Percentiles rank a stretch among this genome's conserved stretches.
Conservation (phyloP, 495 filamentous ascomycete species). For the Terfezia claveryi region DNA sequence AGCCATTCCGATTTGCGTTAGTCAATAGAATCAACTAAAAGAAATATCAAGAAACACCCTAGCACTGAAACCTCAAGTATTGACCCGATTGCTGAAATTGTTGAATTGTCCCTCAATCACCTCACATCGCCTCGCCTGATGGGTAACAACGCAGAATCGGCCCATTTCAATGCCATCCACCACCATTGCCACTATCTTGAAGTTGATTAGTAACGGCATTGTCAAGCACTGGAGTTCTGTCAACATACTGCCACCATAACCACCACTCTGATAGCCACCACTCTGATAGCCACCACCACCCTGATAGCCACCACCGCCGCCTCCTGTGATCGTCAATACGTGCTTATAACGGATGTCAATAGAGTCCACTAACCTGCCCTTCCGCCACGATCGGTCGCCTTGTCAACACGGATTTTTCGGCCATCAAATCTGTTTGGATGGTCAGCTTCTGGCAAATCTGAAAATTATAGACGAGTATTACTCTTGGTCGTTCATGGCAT, state of each 20-base stretch:
- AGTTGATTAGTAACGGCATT: no score
- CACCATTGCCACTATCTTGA: background rate
- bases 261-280: background rate
- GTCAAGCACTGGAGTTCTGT: no score
- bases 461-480: slow-evolving; percentile 25
- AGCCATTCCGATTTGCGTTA: background rate
- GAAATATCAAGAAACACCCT: background rate
- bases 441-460: slow-evolving; percentile 1
- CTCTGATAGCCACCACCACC: background rate
- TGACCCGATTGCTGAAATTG: no score
- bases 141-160: no score
- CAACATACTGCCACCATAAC: background rate
- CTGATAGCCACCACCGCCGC: slow-evolving; percentile 1
- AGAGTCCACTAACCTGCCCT: no score
- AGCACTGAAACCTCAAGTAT: no score
- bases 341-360: background rate
- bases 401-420: slow-evolving; percentile 86
- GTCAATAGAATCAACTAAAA: background rate
- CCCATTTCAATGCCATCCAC: background rate
- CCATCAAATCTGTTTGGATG: slow-evolving; percentile 59
- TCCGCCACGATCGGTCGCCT: slow-evolving; percentile 46
- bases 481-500: slow-evolving; percentile 83
- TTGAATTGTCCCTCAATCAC: no score
- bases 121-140: no score
- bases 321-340: slow-evolving; percentile 4